A percentile compares a stretch with the other conserved stretches of the same genome.
These are phyloP conservation scores for Jasminum sambac DNA, from an alignment of 257 asterid genomes.

Conservation along the genomic window DNA sequence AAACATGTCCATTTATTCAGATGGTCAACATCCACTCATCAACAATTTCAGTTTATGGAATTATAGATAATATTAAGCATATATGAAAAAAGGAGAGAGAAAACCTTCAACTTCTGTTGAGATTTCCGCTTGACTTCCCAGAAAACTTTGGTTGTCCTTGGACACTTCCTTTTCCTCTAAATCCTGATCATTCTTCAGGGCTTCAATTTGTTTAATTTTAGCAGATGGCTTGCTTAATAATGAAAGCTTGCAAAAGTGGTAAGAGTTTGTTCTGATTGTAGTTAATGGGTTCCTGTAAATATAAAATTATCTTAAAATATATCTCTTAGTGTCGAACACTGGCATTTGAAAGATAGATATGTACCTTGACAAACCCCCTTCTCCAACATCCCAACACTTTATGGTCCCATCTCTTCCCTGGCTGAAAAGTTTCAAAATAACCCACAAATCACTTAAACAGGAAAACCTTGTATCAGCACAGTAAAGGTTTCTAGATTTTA, in stretches of 20 bases:
- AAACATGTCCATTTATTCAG: conserved; percentile 1
- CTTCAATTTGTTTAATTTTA: conserved; percentile 26
- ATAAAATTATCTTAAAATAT: conserved; percentile 2
- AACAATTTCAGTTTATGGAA: background rate
- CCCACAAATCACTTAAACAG: background rate
- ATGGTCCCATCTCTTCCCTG: conserved; percentile 95
- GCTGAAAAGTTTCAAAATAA: conserved; percentile 29
- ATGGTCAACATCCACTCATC: background rate
- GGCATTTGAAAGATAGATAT: conserved; percentile 1
- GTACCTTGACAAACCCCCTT: conserved; percentile 64
- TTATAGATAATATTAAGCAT: background rate
- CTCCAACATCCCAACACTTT: conserved; percentile 82
- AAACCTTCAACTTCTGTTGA: conserved; percentile 33
- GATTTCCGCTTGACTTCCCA: conserved; percentile 29
- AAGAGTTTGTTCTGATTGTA: conserved; percentile 65
- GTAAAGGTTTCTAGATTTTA: background rate
- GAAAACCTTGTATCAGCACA: background rate
- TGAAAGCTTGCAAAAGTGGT: conserved; percentile 94
- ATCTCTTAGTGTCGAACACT: background rate
- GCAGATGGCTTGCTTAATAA: conserved; percentile 34
- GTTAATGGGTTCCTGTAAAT: conserved; percentile 57
- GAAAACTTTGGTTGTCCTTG: conserved; percentile 13
- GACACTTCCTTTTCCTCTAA: conserved; percentile 23
- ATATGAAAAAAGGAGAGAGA: background rate
- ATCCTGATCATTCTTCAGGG: conserved; percentile 22